phyloP scores from a whole-genome alignment of 1,139 yeast genomes.

The Wickerhamomyces sp. region DNA sequence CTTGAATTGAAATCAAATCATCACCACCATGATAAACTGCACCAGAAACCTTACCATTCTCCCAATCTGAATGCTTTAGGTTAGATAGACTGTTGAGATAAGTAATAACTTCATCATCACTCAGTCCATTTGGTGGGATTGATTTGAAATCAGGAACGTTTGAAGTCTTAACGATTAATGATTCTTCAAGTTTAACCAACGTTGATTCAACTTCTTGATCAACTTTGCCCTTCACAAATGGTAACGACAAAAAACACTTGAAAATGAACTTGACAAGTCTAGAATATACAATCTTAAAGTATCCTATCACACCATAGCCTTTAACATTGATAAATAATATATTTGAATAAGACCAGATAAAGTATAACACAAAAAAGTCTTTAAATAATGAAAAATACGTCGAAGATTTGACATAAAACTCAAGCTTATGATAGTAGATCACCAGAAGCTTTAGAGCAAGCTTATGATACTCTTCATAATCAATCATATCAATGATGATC shows the following conservation, averaged over 20 bases:
- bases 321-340: neutral
- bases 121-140: constrained; percentile 57
- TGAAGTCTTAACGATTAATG: constrained; percentile 48
- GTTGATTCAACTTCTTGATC: constrained; percentile 53
- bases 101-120: constrained; percentile 35
- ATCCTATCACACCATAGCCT: constrained; percentile 6
- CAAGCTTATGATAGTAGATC: no score
- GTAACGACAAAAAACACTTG: constrained; percentile 39
- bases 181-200: constrained; percentile 44
- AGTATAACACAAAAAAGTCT: neutral
- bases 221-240: constrained; percentile 52
- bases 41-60: constrained; percentile 81
- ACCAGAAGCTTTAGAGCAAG: no score
- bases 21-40: constrained; percentile 96
- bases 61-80: constrained; percentile 73
- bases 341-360: neutral
- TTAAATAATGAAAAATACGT: neutral
- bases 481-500: no score
- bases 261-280: constrained; percentile 27
- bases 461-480: no score
- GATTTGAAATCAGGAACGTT: constrained; percentile 39
- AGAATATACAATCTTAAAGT: constrained; percentile 8
- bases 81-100: constrained; percentile 45
- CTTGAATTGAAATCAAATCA: constrained; percentile 65
- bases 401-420: no score